Conservation (phyloP, 78 protist genomes). For the Dictyostelium discoideum region DNA sequence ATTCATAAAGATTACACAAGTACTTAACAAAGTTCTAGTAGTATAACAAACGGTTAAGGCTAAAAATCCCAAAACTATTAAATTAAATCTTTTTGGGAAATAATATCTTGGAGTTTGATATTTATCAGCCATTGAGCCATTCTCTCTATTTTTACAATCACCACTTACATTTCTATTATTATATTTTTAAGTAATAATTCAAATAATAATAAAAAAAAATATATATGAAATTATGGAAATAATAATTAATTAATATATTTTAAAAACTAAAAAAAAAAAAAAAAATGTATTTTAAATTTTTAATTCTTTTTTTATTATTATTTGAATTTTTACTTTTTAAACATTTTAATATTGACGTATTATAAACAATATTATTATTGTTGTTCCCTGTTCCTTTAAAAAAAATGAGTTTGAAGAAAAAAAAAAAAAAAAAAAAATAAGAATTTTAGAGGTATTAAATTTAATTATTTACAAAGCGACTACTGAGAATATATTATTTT, state of each 20-base stretch:
- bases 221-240: neutral
- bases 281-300: neutral
- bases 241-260: neutral
- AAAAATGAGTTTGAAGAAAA: too few species aligned
- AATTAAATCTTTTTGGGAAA: constrained; percentile 42
- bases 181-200: neutral
- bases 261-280: neutral
- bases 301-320: neutral
- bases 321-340: neutral
- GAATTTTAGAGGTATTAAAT: neutral
- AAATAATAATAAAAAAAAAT: neutral
- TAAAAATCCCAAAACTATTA: constrained; percentile 6
- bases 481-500: neutral
- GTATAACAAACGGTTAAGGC: constrained; percentile 33
- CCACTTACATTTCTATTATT: neutral
- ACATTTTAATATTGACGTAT: neutral
- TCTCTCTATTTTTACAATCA: neutral
- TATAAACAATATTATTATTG: neutral
- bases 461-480: neutral
- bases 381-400: neutral
- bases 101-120: constrained; percentile 25
- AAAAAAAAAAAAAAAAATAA: too few species aligned
- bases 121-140: neutral
- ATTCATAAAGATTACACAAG: constrained; percentile 26
- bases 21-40: constrained; percentile 18